phyloP scores from a whole-genome alignment of 2,329 filamentous ascomycete genomes.

The Epicoccum nigrum region DNA sequence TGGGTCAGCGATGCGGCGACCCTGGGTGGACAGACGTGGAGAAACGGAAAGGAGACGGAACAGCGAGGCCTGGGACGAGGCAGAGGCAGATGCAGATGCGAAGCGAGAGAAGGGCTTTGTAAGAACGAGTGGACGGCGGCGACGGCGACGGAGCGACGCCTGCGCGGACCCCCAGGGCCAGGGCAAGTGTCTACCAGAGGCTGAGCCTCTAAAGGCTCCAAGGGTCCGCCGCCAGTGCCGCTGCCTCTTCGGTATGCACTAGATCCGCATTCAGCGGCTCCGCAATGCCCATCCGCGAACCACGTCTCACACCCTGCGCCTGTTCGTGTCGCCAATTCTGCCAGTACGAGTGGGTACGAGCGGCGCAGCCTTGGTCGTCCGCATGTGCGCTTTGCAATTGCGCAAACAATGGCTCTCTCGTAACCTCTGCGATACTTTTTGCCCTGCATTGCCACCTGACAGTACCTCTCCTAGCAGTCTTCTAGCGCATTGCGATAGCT shows the following conservation, averaged over 20 bases:
- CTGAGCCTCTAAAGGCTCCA: too few relatives aligned
- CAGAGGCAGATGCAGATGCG: conserved; percentile 3
- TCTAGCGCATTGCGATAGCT: conserved; percentile 1
- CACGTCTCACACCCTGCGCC: conserved; percentile 6
- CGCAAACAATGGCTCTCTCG: neutral
- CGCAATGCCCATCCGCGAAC: conserved; percentile 1
- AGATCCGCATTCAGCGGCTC: conserved; percentile 4
- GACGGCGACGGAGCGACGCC: conserved; percentile 1
- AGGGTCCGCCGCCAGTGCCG: neutral
- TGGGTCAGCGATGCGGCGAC: conserved; percentile 8
- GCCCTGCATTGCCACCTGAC: conserved; percentile 10
- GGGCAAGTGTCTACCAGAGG: conserved; percentile 3
- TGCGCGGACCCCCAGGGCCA: neutral
- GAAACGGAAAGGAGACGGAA: conserved; percentile 9
- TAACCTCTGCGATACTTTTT: neutral
- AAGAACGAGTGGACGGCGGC: conserved; percentile 1
- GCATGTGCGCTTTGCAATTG: neutral
- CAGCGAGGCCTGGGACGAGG: conserved; percentile 1
- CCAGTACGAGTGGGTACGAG: neutral
- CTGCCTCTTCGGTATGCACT: conserved; percentile 5
- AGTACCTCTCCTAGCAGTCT: neutral
- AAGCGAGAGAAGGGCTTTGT: neutral
- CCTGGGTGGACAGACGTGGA: conserved; percentile 2
- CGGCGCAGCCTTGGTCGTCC: neutral
- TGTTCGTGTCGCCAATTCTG: conserved; percentile 1